Evolutionary conservation across 78 protist genomes (phyloP).

Genomic region (Dictyostelium firmibasis): DNA sequence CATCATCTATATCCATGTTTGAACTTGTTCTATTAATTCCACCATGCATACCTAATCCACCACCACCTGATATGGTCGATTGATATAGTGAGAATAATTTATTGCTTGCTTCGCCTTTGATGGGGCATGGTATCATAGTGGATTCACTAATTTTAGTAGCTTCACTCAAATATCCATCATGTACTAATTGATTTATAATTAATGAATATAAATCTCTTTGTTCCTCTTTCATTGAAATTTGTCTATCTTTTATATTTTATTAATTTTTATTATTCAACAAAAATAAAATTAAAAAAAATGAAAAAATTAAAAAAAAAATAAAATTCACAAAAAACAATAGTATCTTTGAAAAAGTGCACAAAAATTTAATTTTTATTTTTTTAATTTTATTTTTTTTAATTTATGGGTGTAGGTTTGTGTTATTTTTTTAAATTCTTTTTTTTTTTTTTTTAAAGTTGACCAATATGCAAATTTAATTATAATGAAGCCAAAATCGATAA

Average conservation of each 20-base stretch:
- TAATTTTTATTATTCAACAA: no score
- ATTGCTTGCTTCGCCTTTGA: slow-evolving; percentile 27
- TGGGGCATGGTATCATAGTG: slow-evolving; percentile 72
- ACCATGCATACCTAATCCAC: not conserved
- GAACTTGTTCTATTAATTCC: not conserved
- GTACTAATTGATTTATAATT: slow-evolving; percentile 72
- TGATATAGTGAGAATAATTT: slow-evolving; percentile 38
- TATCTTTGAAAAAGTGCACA: no score
- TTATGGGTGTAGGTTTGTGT: no score
- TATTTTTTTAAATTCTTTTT: no score
- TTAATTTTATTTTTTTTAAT: no score
- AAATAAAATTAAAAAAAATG: not conserved
- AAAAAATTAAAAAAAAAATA: no score
- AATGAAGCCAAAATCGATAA: no score
- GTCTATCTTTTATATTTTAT: no score
- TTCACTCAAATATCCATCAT: slow-evolving; percentile 75
- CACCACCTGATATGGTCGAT: not conserved
- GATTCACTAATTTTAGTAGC: slow-evolving; percentile 77
- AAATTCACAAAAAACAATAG: no score
- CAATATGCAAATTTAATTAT: no score
- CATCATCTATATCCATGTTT: slow-evolving; percentile 33
- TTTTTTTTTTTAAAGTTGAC: no score
- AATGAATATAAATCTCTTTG: slow-evolving; percentile 75
- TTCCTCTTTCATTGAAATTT: slow-evolving; percentile 73
- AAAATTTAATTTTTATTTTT: no score